Evolutionary conservation across 306 rosid genomes (phyloP).

Genomic region (Astragalus glycyphyllos): DNA sequence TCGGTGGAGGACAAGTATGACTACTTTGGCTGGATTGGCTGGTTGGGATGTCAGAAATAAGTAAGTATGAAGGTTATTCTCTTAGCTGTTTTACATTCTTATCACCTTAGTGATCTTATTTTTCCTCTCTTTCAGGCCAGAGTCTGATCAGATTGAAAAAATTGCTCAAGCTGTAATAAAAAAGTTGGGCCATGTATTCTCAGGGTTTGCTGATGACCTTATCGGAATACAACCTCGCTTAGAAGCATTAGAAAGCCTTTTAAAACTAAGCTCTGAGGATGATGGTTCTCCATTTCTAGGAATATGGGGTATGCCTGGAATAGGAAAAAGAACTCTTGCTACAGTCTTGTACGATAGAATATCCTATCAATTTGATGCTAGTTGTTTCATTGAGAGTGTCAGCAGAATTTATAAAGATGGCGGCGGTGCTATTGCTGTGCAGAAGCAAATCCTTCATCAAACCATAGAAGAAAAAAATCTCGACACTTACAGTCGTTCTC

Average conservation of each 20-base stretch:
- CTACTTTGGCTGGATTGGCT: background rate
- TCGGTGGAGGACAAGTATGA: slow-evolving; percentile 1
- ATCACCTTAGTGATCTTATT: background rate
- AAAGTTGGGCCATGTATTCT: background rate
- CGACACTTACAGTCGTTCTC: background rate
- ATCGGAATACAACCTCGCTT: slow-evolving; percentile 32
- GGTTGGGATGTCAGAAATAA: no score
- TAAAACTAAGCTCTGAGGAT: background rate
- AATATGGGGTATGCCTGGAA: slow-evolving; percentile 21
- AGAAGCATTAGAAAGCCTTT: background rate
- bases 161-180: background rate
- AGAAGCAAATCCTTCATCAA: background rate
- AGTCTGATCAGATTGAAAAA: background rate
- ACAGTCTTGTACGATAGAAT: no score
- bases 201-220: background rate
- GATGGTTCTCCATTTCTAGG: background rate
- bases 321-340: slow-evolving; percentile 27
- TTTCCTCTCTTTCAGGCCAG: background rate
- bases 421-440: background rate
- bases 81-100: no score
- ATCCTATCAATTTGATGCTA: background rate
- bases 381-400: background rate
- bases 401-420: background rate
- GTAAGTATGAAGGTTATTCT: no score
- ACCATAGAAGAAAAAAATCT: background rate